These are phyloP conservation scores for Spongispora temasekensis DNA, from an alignment of 1,284 basidiomycete genomes.

Conservation along the genomic window DNA sequence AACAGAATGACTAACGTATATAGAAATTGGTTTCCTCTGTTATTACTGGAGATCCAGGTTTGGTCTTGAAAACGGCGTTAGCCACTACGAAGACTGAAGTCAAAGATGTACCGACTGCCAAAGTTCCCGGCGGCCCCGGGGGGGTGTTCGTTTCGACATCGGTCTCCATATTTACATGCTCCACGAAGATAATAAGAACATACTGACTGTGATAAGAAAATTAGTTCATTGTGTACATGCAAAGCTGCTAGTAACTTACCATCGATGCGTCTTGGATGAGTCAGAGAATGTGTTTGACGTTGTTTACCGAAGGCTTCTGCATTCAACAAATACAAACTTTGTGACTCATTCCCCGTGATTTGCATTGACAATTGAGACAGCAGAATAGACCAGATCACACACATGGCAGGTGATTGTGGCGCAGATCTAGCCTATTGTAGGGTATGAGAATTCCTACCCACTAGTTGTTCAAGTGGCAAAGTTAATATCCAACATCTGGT, in stretches of 20 bases:
- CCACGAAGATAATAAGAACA: conserved; percentile 72
- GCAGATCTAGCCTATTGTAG: no score
- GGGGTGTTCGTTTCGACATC: conserved; percentile 72
- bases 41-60: conserved; percentile 41
- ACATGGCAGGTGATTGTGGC: conserved; percentile 16
- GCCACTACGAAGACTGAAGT: conserved; percentile 9
- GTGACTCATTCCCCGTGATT: no score
- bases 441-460: no score
- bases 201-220: conserved; percentile 31
- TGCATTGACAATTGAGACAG: not conserved
- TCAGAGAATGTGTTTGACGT: conserved; percentile 1
- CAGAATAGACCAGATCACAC: not conserved
- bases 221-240: not conserved
- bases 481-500: conserved; percentile 17
- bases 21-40: conserved; percentile 35
- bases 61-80: conserved; percentile 37
- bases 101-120: conserved; percentile 35
- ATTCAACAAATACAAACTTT: conserved; percentile 27
- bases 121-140: conserved; percentile 36
- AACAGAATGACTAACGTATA: conserved; percentile 44
- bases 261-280: conserved; percentile 13
- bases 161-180: conserved; percentile 65
- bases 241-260: conserved; percentile 12
- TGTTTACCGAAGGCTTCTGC: conserved; percentile 15
- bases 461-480: no score